Percentiles rank a stretch among this genome's conserved stretches.
phyloP scores from a whole-genome alignment of 768 basidiomycete genomes.

The Gelatoporia subvermispora region DNA sequence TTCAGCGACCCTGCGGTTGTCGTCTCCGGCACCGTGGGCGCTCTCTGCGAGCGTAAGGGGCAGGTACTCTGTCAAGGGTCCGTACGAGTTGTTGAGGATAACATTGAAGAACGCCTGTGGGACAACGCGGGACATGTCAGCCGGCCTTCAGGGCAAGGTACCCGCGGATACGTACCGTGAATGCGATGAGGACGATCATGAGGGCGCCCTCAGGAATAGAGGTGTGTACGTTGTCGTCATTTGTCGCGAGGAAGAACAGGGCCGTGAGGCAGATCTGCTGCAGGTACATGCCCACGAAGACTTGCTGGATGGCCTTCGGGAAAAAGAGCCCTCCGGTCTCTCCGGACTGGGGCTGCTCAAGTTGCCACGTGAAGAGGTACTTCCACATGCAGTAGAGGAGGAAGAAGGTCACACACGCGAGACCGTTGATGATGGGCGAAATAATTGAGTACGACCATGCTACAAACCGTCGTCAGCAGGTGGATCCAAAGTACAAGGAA shows the following conservation, averaged over 20 bases:
- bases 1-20: conserved; percentile 13
- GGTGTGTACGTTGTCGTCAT: conserved; percentile 46
- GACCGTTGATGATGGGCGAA: conserved; percentile 89
- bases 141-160: not conserved
- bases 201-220: conserved; percentile 73
- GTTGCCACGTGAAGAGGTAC: conserved; percentile 40
- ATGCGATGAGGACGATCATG: conserved; percentile 78
- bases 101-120: conserved; percentile 66
- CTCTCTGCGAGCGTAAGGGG: conserved; percentile 65
- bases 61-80: conserved; percentile 67
- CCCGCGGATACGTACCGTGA: conserved; percentile 68
- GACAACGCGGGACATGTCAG: not conserved
- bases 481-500: not conserved
- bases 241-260: conserved; percentile 82
- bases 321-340: conserved; percentile 96
- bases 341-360: conserved; percentile 57
- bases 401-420: conserved; percentile 79
- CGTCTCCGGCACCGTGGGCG: conserved; percentile 8
- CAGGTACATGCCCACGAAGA: conserved; percentile 92
- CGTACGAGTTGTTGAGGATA: conserved; percentile 74
- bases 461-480: conserved; percentile 20
- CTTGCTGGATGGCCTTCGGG: conserved; percentile 88
- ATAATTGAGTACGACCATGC: conserved; percentile 83
- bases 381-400: conserved; percentile 81
- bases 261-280: conserved; percentile 82